Percentiles rank a stretch among this genome's conserved stretches.
phyloP scores from a whole-genome alignment of 106 monocot genomes.

The Apostasia ramifera region DNA sequence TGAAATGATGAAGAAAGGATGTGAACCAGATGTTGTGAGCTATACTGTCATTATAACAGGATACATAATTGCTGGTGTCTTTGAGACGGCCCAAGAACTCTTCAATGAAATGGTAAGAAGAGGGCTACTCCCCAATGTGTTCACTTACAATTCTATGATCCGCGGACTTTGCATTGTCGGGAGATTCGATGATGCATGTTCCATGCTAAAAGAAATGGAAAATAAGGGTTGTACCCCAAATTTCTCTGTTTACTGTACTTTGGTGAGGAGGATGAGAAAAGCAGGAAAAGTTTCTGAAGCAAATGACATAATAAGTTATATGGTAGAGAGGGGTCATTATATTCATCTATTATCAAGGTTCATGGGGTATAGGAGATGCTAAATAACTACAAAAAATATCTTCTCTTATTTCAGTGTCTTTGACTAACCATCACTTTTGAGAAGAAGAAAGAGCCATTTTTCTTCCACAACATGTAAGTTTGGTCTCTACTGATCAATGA shows the following conservation, averaged over 20 bases:
- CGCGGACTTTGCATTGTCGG: slow-evolving; percentile 62
- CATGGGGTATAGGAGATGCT: slow-evolving; percentile 62
- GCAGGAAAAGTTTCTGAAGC: slow-evolving; percentile 64
- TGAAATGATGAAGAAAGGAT: slow-evolving; percentile 71
- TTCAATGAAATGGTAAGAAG: slow-evolving; percentile 63
- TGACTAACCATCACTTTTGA: too few relatives aligned
- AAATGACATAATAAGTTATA: slow-evolving; percentile 51
- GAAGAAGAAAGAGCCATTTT: too few relatives aligned
- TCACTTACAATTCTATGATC: slow-evolving; percentile 92
- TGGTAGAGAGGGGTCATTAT: slow-evolving; percentile 84
- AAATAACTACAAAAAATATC: background rate
- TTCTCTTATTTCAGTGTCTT: too few relatives aligned
- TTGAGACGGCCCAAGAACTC: slow-evolving; percentile 49
- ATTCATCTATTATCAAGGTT: slow-evolving; percentile 70
- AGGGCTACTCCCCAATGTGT: slow-evolving; percentile 85
- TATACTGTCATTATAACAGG: slow-evolving; percentile 89
- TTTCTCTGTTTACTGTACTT: slow-evolving; percentile 67
- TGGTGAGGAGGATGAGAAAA: slow-evolving; percentile 57
- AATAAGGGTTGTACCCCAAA: slow-evolving; percentile 66
- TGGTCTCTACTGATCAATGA: too few relatives aligned
- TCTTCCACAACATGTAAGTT: too few relatives aligned
- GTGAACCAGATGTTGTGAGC: slow-evolving; percentile 81
- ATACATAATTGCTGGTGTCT: slow-evolving; percentile 52
- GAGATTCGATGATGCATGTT: slow-evolving; percentile 66
- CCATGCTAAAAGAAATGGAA: slow-evolving; percentile 70